phyloP scores from a whole-genome alignment of 331 rosid species.

The Quercus lobata region DNA sequence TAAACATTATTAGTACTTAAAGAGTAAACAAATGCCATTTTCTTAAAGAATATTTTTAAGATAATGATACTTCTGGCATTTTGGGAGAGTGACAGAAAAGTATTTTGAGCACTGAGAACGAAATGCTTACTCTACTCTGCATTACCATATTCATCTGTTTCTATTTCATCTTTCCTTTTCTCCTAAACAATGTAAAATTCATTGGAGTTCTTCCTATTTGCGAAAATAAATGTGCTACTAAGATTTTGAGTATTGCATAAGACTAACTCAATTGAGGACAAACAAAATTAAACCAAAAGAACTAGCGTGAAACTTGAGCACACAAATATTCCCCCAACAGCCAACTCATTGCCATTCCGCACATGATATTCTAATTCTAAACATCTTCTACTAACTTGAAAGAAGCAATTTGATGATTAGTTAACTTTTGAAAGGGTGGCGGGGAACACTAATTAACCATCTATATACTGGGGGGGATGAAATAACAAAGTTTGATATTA shows the following conservation, averaged over 20 bases:
- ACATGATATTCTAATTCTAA: neutral
- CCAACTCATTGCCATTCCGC: neutral
- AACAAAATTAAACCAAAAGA: neutral
- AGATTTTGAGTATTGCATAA: neutral
- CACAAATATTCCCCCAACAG: neutral
- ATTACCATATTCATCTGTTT: neutral
- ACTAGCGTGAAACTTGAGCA: neutral
- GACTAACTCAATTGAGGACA: neutral
- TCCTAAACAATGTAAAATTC: neutral
- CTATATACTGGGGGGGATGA: no score
- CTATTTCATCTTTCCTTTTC: neutral
- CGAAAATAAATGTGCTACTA: neutral
- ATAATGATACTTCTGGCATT: no score
- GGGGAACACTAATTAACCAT: no score
- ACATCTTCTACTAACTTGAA: neutral
- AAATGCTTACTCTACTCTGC: neutral
- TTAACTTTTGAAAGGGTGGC: neutral
- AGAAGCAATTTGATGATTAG: neutral
- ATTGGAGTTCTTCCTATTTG: neutral
- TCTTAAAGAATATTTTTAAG: no score
- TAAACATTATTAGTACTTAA: neutral
- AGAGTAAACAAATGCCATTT: no score
- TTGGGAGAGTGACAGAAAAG: no score
- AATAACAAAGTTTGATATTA: no score
- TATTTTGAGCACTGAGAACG: neutral